Evolutionary conservation across 179 eudicot genomes (phyloP).

Genomic region (Beta lomatogona): DNA sequence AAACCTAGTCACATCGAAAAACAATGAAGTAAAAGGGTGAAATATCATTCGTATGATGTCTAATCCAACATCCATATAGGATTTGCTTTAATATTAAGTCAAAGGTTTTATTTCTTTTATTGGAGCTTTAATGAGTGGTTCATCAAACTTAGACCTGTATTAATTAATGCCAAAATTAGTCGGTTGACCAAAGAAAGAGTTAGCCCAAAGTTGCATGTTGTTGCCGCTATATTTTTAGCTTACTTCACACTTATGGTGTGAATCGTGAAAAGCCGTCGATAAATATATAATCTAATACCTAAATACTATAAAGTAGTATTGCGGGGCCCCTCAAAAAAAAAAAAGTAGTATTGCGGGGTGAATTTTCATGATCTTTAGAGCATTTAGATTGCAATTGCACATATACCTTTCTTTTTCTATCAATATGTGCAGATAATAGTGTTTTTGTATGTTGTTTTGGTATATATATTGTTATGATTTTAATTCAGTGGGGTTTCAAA

Average conservation of each 20-base stretch:
- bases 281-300: no score
- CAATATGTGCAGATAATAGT: no score
- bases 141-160: conserved; percentile 5
- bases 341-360: no score
- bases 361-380: no score
- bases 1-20: not conserved
- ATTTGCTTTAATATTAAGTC: not conserved
- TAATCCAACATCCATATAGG: not conserved
- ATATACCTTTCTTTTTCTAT: no score
- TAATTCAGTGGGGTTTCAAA: no score
- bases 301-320: no score
- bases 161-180: not conserved
- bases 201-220: not conserved
- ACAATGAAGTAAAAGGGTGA: not conserved
- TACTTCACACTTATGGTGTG: not conserved
- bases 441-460: no score
- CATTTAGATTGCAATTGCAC: no score
- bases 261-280: not conserved
- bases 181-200: not conserved
- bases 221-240: not conserved
- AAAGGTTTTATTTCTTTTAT: not conserved
- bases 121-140: not conserved
- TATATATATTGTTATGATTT: no score
- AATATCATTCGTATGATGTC: not conserved
- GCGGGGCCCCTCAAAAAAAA: no score